Percentiles rank a stretch among this genome's conserved stretches.
phyloP scores from a whole-genome alignment of 2,329 filamentous ascomycete genomes.

The Nemania diffusa region DNA sequence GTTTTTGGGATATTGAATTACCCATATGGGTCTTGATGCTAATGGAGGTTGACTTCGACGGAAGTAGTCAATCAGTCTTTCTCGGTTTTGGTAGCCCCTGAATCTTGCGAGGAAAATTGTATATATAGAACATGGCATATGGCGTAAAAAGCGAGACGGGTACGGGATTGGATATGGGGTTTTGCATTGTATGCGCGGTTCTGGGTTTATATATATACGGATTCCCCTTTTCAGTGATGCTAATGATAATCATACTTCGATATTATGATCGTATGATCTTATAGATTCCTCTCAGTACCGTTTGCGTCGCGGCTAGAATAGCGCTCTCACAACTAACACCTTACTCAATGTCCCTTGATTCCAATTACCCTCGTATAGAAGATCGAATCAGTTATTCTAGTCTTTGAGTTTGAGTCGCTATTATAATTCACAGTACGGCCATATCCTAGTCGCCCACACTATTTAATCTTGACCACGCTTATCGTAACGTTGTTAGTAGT shows the following conservation, averaged over 20 bases:
- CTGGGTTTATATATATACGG: not conserved
- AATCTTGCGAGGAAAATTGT: not conserved
- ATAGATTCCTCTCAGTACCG: not conserved
- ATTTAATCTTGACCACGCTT: constrained; percentile 40
- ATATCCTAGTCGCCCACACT: not conserved
- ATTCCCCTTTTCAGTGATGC: constrained; percentile 3
- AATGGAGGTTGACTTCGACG: not conserved
- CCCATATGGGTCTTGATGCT: not conserved
- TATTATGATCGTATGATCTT: not conserved
- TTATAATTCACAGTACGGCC: not conserved
- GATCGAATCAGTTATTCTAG: not conserved
- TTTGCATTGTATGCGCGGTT: constrained; percentile 20
- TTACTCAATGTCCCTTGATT: not conserved
- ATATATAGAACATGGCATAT: constrained; percentile 18
- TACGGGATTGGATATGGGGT: constrained; percentile 12
- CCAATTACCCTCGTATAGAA: not conserved
- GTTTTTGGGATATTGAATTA: not conserved
- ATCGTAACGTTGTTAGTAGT: constrained; percentile 53
- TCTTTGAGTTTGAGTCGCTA: not conserved
- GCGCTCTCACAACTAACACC: not conserved
- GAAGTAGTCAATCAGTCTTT: not conserved
- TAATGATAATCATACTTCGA: constrained; percentile 16
- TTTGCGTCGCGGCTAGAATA: not conserved
- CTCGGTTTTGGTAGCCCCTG: not conserved
- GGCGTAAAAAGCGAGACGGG: constrained; percentile 3